Conservation (phyloP, 169 alveolate species). For the Eimeria nieschulzi region DNA sequence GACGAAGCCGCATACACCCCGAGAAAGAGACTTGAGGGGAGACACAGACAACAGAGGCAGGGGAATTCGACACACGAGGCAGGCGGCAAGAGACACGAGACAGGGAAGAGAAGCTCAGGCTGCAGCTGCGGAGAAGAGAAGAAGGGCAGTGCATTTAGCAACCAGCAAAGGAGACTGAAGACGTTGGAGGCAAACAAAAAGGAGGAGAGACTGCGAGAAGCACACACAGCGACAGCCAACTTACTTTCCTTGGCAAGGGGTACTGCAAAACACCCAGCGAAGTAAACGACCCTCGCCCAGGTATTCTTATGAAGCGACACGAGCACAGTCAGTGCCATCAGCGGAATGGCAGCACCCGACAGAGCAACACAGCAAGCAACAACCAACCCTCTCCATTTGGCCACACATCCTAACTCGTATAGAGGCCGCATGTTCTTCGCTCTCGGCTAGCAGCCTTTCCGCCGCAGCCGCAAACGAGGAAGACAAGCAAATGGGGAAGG, state of each 20-base stretch:
- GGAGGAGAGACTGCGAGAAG: not conserved
- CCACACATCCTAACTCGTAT: no score
- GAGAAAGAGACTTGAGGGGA: not conserved
- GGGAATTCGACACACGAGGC: not conserved
- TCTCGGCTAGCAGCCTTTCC: no score
- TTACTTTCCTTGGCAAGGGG: not conserved
- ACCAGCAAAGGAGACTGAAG: not conserved
- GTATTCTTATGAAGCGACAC: not conserved
- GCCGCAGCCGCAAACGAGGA: no score
- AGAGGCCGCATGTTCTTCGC: no score
- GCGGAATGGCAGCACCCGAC: not conserved
- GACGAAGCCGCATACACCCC: not conserved
- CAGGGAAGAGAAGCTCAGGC: not conserved
- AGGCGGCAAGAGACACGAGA: not conserved
- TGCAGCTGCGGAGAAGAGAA: not conserved
- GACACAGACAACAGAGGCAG: not conserved
- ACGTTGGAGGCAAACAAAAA: not conserved
- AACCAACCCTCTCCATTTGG: no score
- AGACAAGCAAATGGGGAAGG: no score
- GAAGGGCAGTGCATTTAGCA: not conserved
- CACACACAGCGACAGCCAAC: not conserved
- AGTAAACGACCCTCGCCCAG: not conserved
- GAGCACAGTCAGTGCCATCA: not conserved
- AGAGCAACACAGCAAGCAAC: no score
- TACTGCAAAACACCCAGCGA: not conserved